phyloP scores from a whole-genome alignment of 1,284 basidiomycete species.

The Hemileia vastatrix region DNA sequence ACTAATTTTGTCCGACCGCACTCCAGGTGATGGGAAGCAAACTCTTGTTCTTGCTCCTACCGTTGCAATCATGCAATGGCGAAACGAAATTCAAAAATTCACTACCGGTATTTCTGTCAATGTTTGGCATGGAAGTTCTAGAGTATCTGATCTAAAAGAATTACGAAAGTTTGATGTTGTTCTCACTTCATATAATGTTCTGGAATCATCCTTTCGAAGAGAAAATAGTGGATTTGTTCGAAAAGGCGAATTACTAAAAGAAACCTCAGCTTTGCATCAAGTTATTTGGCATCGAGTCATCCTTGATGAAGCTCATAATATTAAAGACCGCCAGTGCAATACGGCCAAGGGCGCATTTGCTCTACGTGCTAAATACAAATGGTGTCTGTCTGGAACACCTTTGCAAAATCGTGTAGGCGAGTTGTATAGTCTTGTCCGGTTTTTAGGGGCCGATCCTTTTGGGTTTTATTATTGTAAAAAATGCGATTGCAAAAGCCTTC shows the following conservation, averaged over 20 bases:
- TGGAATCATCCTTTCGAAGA: conserved; percentile 87
- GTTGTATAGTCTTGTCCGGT: conserved; percentile 75
- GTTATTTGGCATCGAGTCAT: conserved; percentile 64
- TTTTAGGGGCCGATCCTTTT: conserved; percentile 22
- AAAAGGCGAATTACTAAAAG: conserved; percentile 73
- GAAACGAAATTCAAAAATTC: conserved; percentile 70
- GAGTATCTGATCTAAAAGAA: conserved; percentile 53
- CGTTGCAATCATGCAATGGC: conserved; percentile 98
- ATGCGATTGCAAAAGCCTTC: conserved; percentile 72
- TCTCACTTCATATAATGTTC: conserved; percentile 54
- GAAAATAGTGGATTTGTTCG: conserved; percentile 85
- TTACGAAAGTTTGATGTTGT: conserved; percentile 78
- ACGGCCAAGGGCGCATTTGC: conserved; percentile 95
- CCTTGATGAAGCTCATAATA: conserved; percentile 96
- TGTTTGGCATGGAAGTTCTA: conserved; percentile 75
- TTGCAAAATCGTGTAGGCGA: conserved; percentile 72
- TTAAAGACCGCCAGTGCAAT: conserved; percentile 73
- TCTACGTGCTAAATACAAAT: conserved; percentile 66
- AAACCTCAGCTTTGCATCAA: conserved; percentile 73
- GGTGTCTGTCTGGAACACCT: conserved; percentile 99
- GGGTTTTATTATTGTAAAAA: conserved; percentile 21
- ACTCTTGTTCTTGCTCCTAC: conserved; percentile 47
- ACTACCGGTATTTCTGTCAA: conserved; percentile 53
- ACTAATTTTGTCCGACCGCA: conserved; percentile 20
- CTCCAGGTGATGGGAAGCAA: conserved; percentile 17